Evolutionary conservation across 2,329 filamentous ascomycete genomes (phyloP).

Genomic region (Sphaceloma murrayae): DNA sequence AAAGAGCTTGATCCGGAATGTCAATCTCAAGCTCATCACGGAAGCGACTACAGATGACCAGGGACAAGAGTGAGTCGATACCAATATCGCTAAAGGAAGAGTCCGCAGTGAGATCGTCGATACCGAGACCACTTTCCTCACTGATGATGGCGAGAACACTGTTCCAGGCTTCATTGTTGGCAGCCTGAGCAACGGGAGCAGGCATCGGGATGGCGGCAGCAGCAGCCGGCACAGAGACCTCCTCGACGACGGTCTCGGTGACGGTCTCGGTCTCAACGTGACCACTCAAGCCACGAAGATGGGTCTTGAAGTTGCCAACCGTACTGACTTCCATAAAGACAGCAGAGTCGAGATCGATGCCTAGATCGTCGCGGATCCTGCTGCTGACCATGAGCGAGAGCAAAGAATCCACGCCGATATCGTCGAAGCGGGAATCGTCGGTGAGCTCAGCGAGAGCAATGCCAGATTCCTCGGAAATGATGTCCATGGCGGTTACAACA

Average conservation of each 20-base stretch:
- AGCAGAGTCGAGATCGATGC: conserved; percentile 19
- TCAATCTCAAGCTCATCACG: conserved; percentile 24
- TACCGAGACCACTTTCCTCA: conserved; percentile 26
- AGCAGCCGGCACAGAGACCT: conserved; percentile 6
- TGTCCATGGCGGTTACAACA: conserved; percentile 24
- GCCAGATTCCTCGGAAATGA: conserved; percentile 24
- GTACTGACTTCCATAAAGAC: conserved; percentile 16
- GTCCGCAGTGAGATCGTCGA: conserved; percentile 25
- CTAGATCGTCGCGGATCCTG: conserved; percentile 23
- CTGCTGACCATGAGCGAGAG: conserved; percentile 21
- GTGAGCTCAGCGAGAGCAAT: conserved; percentile 24
- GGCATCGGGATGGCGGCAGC: neutral
- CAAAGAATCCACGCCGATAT: conserved; percentile 26
- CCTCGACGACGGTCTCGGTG: conserved; percentile 14
- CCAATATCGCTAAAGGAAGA: conserved; percentile 25
- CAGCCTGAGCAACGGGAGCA: neutral
- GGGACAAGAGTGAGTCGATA: conserved; percentile 25
- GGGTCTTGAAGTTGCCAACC: conserved; percentile 16
- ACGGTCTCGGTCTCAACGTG: conserved; percentile 13
- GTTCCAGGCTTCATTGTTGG: conserved; percentile 2
- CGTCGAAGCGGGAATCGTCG: conserved; percentile 23
- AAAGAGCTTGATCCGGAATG: conserved; percentile 13
- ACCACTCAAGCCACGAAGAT: conserved; percentile 11
- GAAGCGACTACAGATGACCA: conserved; percentile 23
- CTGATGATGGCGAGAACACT: conserved; percentile 22